phyloP scores from a whole-genome alignment of 2,329 filamentous ascomycete species.

The Zymoseptoria crescenta region DNA sequence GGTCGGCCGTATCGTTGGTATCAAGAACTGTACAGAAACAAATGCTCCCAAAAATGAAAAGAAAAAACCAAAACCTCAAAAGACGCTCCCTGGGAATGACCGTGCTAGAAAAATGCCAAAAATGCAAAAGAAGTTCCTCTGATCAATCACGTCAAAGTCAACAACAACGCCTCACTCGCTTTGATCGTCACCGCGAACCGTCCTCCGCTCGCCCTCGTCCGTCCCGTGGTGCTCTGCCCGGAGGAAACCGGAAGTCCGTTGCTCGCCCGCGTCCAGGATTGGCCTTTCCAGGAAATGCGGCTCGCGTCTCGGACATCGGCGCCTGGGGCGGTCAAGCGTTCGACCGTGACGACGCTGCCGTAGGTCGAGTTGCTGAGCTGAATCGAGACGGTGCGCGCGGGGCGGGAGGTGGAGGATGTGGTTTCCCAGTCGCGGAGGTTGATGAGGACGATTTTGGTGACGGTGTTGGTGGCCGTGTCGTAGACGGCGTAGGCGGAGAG shows the following conservation, averaged over 20 bases:
- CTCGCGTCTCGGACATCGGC: conserved; percentile 8
- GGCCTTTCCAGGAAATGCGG: conserved; percentile 12
- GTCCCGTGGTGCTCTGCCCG: conserved; percentile 1
- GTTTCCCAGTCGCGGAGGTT: conserved; percentile 7
- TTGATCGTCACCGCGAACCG: conserved; percentile 1
- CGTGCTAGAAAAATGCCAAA: no score
- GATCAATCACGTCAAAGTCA: conserved; percentile 6
- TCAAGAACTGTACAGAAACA: no score
- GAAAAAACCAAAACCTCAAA: no score
- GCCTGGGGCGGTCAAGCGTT: conserved; percentile 9
- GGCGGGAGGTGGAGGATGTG: conserved; percentile 1
- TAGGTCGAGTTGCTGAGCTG: conserved; percentile 1
- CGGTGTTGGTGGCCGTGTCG: conserved; percentile 2
- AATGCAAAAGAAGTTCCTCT: no score
- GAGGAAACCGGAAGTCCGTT: conserved; percentile 6
- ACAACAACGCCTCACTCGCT: conserved; percentile 7
- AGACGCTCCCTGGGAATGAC: no score
- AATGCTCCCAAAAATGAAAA: no score
- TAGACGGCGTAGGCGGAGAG: conserved; percentile 12
- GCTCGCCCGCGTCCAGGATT: conserved; percentile 8
- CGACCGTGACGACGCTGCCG: conserved; percentile 2
- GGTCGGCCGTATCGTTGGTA: no score
- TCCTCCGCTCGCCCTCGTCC: not conserved
- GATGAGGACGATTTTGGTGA: conserved; percentile 9
- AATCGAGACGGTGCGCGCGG: conserved; percentile 6